Evolutionary conservation across 352 stramenopile genomes (phyloP).

Genomic region (Phytophthora lateralis): DNA sequence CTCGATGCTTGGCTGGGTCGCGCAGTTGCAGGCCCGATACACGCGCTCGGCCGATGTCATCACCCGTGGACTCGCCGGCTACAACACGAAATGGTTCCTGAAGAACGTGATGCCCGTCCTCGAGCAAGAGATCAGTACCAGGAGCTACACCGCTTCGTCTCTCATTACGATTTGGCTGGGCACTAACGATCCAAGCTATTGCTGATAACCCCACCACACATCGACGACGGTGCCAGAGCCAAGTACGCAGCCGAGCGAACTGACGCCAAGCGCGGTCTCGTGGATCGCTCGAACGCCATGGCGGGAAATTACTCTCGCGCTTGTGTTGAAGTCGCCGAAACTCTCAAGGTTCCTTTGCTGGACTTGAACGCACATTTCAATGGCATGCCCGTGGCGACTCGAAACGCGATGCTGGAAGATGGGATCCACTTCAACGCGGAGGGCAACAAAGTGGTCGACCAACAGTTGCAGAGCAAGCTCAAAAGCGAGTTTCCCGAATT

Average conservation of each 20-base stretch:
- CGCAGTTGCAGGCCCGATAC: constrained; percentile 38
- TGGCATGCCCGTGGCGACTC: constrained; percentile 17
- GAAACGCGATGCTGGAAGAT: constrained; percentile 43
- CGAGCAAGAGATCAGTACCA: constrained; percentile 33
- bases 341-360: constrained; percentile 31
- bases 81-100: constrained; percentile 51
- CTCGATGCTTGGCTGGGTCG: constrained; percentile 28
- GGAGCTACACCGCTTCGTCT: constrained; percentile 18
- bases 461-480: constrained; percentile 17
- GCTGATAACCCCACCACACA: constrained; percentile 46
- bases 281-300: constrained; percentile 17
- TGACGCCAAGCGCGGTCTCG: constrained; percentile 8
- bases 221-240: constrained; percentile 32
- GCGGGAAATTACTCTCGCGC: constrained; percentile 36
- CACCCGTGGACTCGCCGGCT: constrained; percentile 42
- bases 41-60: constrained; percentile 39
- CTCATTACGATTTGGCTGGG: constrained; percentile 60
- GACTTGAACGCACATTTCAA: constrained; percentile 54
- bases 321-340: constrained; percentile 35
- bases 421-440: constrained; percentile 50
- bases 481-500: constrained; percentile 14
- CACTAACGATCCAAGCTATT: constrained; percentile 58
- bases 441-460: constrained; percentile 44
- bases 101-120: constrained; percentile 38
- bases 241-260: constrained; percentile 16